Evolutionary conservation across 2,329 filamentous ascomycete genomes (phyloP).

Genomic region (Leptographium galeiforme): DNA sequence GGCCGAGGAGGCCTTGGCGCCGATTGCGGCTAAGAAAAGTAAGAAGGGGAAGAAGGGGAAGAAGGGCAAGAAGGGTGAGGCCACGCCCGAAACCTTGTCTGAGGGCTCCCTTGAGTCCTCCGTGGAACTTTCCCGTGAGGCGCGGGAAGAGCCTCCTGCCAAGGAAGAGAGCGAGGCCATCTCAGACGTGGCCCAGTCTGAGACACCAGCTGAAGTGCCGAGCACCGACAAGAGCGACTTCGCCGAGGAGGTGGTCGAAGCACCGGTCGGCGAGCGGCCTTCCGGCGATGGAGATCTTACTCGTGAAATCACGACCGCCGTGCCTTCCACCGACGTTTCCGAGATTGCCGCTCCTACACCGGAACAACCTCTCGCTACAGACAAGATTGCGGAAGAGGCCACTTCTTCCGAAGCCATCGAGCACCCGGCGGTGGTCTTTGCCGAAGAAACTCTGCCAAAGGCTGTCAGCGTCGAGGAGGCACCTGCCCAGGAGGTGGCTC

Average conservation of each 20-base stretch:
- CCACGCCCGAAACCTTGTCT: neutral
- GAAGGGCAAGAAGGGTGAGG: constrained; percentile 2
- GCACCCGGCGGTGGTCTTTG: no score
- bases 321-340: neutral
- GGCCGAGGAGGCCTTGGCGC: neutral
- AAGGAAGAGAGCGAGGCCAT: neutral
- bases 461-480: neutral
- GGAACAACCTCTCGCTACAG: neutral
- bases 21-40: neutral
- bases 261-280: neutral
- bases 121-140: neutral
- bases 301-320: neutral
- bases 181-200: neutral
- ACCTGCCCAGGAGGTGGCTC: neutral
- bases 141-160: neutral
- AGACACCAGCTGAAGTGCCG: neutral
- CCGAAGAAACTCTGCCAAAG: neutral
- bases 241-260: neutral
- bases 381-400: neutral
- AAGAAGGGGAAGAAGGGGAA: neutral
- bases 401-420: neutral
- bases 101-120: neutral
- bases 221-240: neutral
- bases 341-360: neutral
- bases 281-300: neutral